Percentiles rank a stretch among this genome's conserved stretches.
Conservation (phyloP, 352 stramenopile genomes). For the Pythium diclinum region DNA sequence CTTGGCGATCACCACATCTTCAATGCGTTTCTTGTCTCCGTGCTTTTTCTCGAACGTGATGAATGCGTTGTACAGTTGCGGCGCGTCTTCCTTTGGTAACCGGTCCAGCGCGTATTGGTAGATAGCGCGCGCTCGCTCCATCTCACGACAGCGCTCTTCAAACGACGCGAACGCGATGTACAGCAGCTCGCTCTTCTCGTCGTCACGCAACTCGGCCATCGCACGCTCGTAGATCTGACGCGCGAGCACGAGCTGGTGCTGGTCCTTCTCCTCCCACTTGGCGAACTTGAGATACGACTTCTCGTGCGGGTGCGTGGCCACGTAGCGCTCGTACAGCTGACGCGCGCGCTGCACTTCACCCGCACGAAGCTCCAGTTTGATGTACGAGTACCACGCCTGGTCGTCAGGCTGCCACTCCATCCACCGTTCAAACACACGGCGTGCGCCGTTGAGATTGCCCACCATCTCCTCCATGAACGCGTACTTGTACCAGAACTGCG, state of each 20-base stretch:
- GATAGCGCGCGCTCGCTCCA: conserved; percentile 88
- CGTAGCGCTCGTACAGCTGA: conserved; percentile 93
- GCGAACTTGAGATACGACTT: conserved; percentile 97
- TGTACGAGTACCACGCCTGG: conserved; percentile 97
- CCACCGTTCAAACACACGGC: conserved; percentile 96
- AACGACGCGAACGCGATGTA: conserved; percentile 96
- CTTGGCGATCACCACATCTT: conserved; percentile 95
- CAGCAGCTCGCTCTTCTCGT: conserved; percentile 82
- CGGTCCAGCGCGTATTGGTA: conserved; percentile 83
- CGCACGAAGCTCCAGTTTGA: conserved; percentile 96
- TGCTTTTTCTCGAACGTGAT: conserved; percentile 99
- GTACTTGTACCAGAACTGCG: conserved; percentile 99
- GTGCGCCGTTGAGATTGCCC: conserved; percentile 91
- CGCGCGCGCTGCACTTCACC: conserved; percentile 84
- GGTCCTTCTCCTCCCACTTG: conserved; percentile 97
- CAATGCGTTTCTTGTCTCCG: conserved; percentile 94
- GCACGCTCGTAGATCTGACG: conserved; percentile 94
- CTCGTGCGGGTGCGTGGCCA: conserved; percentile 87
- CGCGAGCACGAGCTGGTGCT: conserved; percentile 90
- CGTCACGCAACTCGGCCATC: conserved; percentile 87
- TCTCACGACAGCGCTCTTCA: conserved; percentile 95
- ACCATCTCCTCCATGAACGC: conserved; percentile 99
- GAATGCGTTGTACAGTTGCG: conserved; percentile 96
- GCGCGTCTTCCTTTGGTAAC: conserved; percentile 81
- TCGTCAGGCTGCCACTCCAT: conserved; percentile 98